Percentiles rank a stretch among this genome's conserved stretches.
These are phyloP conservation scores for Heliamphora exappendiculata DNA, from an alignment of 148 eudicot species.

Conservation along the genomic window DNA sequence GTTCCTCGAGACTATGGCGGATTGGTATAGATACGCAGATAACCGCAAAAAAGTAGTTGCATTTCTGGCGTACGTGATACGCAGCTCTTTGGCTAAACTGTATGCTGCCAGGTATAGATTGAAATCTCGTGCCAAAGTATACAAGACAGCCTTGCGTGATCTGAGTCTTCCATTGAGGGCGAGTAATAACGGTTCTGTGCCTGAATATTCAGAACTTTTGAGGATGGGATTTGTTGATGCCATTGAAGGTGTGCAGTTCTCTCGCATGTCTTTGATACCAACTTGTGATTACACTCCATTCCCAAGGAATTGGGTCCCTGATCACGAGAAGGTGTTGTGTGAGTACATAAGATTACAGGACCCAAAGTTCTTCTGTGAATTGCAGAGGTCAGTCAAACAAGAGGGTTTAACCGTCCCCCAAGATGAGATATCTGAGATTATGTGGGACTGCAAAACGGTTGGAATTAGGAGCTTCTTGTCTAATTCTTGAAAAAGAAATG, in stretches of 20 bases:
- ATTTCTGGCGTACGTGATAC: constrained; percentile 87
- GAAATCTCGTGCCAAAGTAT: constrained; percentile 93
- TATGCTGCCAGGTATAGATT: constrained; percentile 93
- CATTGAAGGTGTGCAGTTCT: constrained; percentile 86
- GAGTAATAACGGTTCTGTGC: constrained; percentile 41
- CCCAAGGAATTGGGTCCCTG: constrained; percentile 81
- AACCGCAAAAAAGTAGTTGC: constrained; percentile 90
- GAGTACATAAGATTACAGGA: constrained; percentile 77
- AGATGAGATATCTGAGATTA: constrained; percentile 64
- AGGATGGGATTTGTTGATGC: constrained; percentile 82
- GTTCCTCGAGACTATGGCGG: constrained; percentile 95
- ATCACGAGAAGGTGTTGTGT: constrained; percentile 57
- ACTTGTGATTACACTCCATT: constrained; percentile 89
- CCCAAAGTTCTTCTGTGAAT: constrained; percentile 63
- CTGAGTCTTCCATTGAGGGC: constrained; percentile 75
- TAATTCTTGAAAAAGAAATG: constrained; percentile 7
- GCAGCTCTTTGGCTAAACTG: constrained; percentile 85
- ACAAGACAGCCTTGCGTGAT: constrained; percentile 72
- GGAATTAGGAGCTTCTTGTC: constrained; percentile 37
- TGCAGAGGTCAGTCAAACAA: constrained; percentile 48
- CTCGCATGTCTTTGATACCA: constrained; percentile 79
- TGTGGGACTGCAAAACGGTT: constrained; percentile 75
- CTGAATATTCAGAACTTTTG: constrained; percentile 74
- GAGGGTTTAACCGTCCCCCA: constrained; percentile 57
- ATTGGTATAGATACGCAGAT: constrained; percentile 94